Evolutionary conservation across 108 stramenopile genomes (phyloP).

Genomic region (Nitzschia sp.): DNA sequence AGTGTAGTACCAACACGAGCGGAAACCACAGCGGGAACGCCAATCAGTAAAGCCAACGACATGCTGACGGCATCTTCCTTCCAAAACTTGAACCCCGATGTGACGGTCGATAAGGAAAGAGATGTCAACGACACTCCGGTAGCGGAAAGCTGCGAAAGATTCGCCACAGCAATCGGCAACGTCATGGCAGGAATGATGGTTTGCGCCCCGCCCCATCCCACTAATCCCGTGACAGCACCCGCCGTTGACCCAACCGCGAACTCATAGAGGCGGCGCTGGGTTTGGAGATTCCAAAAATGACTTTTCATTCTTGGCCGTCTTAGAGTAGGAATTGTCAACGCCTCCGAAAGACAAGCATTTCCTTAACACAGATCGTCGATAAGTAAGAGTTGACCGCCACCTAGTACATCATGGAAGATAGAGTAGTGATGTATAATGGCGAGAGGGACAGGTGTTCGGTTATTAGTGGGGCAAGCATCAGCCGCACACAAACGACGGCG

Average conservation of each 20-base stretch:
- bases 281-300: not conserved
- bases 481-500: too few species aligned
- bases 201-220: conserved; percentile 37
- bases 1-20: conserved; percentile 25
- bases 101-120: conserved; percentile 16
- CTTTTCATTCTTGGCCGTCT: too few species aligned
- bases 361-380: too few species aligned
- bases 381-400: too few species aligned
- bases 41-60: conserved; percentile 1
- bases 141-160: conserved; percentile 24
- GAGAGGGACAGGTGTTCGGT: too few species aligned
- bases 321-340: too few species aligned
- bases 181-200: conserved; percentile 33
- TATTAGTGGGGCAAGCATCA: too few species aligned
- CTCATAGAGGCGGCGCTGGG: not conserved
- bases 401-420: too few species aligned
- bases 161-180: conserved; percentile 7
- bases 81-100: conserved; percentile 17
- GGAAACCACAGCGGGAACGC: conserved; percentile 19
- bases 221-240: conserved; percentile 14
- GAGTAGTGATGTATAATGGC: too few species aligned
- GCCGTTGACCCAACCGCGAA: not conserved
- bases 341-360: too few species aligned
- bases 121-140: conserved; percentile 26
- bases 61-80: conserved; percentile 14